Percentiles rank a stretch among this genome's conserved stretches.
Evolutionary conservation across 2,329 filamentous ascomycete species (phyloP).

Genomic region (Simplicillium sp.): DNA sequence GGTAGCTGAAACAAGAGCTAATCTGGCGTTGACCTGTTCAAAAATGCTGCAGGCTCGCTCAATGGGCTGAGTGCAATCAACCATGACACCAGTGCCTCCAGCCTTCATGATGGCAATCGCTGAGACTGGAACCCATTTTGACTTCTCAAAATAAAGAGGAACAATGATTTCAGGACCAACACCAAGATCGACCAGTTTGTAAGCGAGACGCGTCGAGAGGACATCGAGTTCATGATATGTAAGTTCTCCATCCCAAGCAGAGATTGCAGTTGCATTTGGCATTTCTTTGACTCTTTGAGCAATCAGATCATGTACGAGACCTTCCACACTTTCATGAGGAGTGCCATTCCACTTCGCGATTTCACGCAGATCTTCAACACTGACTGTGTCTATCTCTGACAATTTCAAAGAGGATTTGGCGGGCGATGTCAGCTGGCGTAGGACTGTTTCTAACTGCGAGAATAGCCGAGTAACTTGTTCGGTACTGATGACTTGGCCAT

Average conservation of each 20-base stretch:
- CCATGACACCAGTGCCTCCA: not conserved
- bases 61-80: not conserved
- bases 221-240: conserved; percentile 1
- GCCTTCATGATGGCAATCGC: conserved; percentile 1
- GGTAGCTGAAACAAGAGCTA: not conserved
- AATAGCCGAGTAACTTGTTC: too few relatives aligned
- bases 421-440: too few relatives aligned
- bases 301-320: not conserved
- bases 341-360: too few relatives aligned
- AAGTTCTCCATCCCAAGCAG: conserved; percentile 2
- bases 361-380: too few relatives aligned
- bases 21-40: not conserved
- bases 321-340: too few relatives aligned
- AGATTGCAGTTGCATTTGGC: not conserved
- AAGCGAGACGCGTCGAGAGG: not conserved
- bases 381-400: too few relatives aligned
- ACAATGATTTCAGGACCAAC: not conserved
- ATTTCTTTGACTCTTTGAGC: not conserved
- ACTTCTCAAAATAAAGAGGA: conserved; percentile 1
- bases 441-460: too few relatives aligned
- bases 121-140: not conserved
- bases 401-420: too few relatives aligned
- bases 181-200: not conserved
- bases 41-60: not conserved
- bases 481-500: too few relatives aligned